Conservation (phyloP, 352 stramenopile genomes). For the Globisporangium yorkense region DNA sequence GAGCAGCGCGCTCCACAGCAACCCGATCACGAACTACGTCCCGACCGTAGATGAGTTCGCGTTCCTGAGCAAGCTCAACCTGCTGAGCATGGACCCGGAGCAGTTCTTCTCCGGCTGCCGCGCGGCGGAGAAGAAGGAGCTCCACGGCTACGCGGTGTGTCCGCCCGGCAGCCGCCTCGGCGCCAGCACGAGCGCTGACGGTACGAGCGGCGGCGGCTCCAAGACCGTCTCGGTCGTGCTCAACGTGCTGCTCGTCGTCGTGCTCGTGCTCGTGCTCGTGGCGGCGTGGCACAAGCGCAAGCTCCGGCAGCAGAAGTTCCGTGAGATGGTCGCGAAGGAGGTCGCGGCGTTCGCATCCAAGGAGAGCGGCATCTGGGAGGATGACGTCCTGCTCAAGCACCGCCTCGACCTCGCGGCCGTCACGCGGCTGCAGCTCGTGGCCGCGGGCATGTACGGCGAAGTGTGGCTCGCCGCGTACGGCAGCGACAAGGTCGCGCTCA, state of each 20-base stretch:
- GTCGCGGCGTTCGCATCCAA: slow-evolving; percentile 1
- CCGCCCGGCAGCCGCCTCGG: not conserved
- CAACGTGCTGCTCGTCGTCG: slow-evolving; percentile 3
- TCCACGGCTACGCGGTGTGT: slow-evolving; percentile 3
- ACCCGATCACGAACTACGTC: slow-evolving; percentile 8
- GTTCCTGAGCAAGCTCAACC: slow-evolving; percentile 4
- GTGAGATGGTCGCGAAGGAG: not conserved
- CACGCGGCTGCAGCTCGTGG: slow-evolving; percentile 4
- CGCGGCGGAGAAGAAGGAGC: not conserved
- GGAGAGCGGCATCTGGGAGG: slow-evolving; percentile 7
- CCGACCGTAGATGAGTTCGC: slow-evolving; percentile 7
- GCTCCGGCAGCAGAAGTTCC: not conserved
- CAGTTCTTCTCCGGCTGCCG: slow-evolving; percentile 5
- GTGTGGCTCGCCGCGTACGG: slow-evolving; percentile 17
- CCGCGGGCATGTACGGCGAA: slow-evolving; percentile 15
- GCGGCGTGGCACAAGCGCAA: slow-evolving; percentile 12
- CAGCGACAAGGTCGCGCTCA: slow-evolving; percentile 13
- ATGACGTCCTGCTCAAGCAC: slow-evolving; percentile 10
- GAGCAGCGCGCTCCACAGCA: slow-evolving; percentile 3
- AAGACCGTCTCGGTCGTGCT: slow-evolving; percentile 1
- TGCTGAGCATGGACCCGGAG: slow-evolving; percentile 2
- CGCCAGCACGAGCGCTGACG: not conserved
- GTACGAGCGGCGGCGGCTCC: too few relatives aligned
- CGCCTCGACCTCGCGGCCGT: slow-evolving; percentile 4
- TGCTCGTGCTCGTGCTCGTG: slow-evolving; percentile 5